These are phyloP conservation scores for Manihot esculenta DNA, from an alignment of 441 rosid species.

Conservation along the genomic window DNA sequence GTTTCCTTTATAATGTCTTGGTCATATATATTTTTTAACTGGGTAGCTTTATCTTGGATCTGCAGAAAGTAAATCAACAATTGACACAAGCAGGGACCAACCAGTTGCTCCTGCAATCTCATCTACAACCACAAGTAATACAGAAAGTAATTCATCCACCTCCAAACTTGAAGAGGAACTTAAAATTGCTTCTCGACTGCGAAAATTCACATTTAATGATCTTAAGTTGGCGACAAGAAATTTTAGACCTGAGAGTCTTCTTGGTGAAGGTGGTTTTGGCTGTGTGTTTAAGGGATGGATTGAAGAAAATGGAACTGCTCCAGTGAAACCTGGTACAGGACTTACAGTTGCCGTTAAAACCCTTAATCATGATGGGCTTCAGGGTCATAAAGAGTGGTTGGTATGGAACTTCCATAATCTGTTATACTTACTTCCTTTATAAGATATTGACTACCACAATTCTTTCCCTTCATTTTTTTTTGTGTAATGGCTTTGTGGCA, in stretches of 20 bases:
- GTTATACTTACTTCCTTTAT: background rate
- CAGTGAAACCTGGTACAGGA: slow-evolving; percentile 97
- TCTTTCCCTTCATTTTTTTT: background rate
- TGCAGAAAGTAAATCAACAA: slow-evolving; percentile 68
- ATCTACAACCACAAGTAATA: slow-evolving; percentile 80
- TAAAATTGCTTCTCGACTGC: slow-evolving; percentile 75
- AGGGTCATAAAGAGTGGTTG: slow-evolving; percentile 99
- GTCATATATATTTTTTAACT: background rate
- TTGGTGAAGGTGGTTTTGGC: slow-evolving; percentile 99
- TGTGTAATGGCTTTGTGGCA: slow-evolving; percentile 8
- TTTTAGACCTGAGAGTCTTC: slow-evolving; percentile 95
- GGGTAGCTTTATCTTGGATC: slow-evolving; percentile 16
- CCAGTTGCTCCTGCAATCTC: slow-evolving; percentile 60
- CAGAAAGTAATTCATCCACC: slow-evolving; percentile 84
- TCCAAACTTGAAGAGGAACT: slow-evolving; percentile 95
- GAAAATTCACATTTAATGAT: slow-evolving; percentile 85
- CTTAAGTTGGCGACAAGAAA: slow-evolving; percentile 94
- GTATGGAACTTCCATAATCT: slow-evolving; percentile 40
- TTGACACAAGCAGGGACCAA: slow-evolving; percentile 67
- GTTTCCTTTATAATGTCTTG: slow-evolving; percentile 4
- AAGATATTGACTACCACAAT: background rate
- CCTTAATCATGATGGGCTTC: slow-evolving; percentile 96
- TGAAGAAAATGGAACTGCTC: slow-evolving; percentile 98
- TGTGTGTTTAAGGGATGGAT: slow-evolving; percentile 98
- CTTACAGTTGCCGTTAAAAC: slow-evolving; percentile 96